Base-by-base conservation (phyloP, 495 filamentous ascomycete species). In the Darksidea phi region DNA sequence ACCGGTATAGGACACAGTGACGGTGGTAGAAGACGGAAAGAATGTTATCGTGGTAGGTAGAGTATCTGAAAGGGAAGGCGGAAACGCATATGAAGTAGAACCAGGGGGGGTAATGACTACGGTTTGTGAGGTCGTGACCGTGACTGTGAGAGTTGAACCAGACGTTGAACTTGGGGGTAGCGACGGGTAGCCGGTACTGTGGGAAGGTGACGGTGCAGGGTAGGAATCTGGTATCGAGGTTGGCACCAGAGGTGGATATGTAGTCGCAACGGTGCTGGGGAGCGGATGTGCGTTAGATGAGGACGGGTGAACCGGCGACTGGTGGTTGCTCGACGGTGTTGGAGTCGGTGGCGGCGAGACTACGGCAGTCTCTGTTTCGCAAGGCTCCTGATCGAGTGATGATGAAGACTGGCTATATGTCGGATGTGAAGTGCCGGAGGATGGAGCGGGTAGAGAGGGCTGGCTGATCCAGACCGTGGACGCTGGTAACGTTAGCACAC, bases 381-480 rank as follows among this genome's bases (percentile, higher is more conserved):
- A 54, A 21, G 51, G 59, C 50, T 48, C 24, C n/a, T 41, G 2
- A 17, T 1, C 20, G 2, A 28, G 26, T 4, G 32, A 21, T 37
- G 59, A 49, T 10, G 50, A 36, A 1, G 45, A n/a, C 6, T 17
- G 42, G 26, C 1, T 6, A 17, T 5, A 11, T 34, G 51, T 55
- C 1, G 36, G 11, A 1, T 48, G 20, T 7, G 24, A 36, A 4
- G 28, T 49, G n/a, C 21, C 25, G 12, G 55, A 37, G 23, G 18
- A 20, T 20, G 48, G 59, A 21, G 11, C 20, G 24, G 50, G 49
- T 38, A 49, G 37, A 41, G 36, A 48, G 36, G 59, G 49, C 20
- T 32, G 57, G 4, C 17, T 52, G 48, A 48, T 53, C 4, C 32
- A 32, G 26, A 48, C 34, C 23, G 48, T 43, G 15, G 57, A 60